A percentile compares a stretch with the other conserved stretches of the same genome.
Evolutionary conservation across 2,329 filamentous ascomycete genomes (phyloP).

Genomic region (Fusarium tuaranense): DNA sequence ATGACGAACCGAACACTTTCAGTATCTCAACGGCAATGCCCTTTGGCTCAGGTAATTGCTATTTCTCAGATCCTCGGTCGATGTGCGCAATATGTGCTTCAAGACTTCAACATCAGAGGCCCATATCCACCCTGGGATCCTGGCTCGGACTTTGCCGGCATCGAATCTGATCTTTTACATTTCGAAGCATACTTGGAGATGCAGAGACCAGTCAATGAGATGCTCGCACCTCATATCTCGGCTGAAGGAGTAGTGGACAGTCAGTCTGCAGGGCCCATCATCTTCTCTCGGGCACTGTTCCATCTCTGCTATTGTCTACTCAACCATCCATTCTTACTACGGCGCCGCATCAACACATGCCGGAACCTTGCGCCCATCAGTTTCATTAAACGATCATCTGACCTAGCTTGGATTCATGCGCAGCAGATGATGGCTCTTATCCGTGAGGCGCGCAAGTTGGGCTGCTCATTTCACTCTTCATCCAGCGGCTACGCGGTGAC

Average conservation of each 20-base stretch:
- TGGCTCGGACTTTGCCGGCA: neutral
- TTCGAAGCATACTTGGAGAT: neutral
- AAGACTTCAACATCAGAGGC: neutral
- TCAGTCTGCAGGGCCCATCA: neutral
- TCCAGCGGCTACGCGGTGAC: neutral
- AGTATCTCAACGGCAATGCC: neutral
- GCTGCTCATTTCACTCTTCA: neutral
- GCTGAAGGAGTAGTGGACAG: neutral
- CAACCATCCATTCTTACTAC: neutral
- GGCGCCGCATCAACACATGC: neutral
- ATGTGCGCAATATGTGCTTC: neutral
- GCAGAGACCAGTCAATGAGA: neutral
- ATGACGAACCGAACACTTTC: neutral
- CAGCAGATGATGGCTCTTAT: neutral
- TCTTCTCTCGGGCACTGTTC: neutral
- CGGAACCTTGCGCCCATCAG: neutral
- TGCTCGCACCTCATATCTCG: neutral
- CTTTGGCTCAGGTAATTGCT: neutral
- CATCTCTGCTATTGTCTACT: neutral
- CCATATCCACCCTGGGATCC: neutral
- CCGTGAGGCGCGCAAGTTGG: neutral
- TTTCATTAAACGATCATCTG: neutral
- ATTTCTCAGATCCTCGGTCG: neutral
- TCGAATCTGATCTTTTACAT: neutral
- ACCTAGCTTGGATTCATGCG: neutral